Conservation (phyloP, 805 yeast genomes). For the Metschnikowia corniflorae region DNA sequence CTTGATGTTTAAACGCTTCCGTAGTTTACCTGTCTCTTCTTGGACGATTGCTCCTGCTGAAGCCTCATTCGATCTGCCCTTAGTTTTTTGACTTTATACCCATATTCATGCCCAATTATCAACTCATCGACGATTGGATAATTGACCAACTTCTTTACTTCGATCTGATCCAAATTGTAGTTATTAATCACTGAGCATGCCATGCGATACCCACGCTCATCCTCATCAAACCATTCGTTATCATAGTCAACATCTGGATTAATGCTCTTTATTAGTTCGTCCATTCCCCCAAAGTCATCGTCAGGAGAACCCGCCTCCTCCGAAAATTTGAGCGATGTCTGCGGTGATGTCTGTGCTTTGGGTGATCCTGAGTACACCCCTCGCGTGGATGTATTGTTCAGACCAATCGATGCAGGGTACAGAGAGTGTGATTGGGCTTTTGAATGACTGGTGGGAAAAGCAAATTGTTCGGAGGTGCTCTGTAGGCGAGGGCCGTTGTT, state of each 20-base stretch:
- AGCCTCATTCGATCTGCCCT: conserved; percentile 24
- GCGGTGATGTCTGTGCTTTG: conserved; percentile 20
- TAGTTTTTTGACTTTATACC: conserved; percentile 39
- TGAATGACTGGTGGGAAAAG: conserved; percentile 12
- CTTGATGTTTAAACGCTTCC: conserved; percentile 21
- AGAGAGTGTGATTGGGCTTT: conserved; percentile 7
- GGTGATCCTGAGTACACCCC: conserved; percentile 32
- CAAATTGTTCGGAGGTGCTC: conserved; percentile 29
- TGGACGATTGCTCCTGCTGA: conserved; percentile 12
- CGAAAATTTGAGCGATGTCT: conserved; percentile 13
- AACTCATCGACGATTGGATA: conserved; percentile 44
- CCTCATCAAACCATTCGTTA: conserved; percentile 35
- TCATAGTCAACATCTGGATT: conserved; percentile 27
- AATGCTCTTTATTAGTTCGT: conserved; percentile 21
- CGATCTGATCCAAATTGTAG: conserved; percentile 26
- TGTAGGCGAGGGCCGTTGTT: conserved; percentile 12
- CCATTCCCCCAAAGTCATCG: conserved; percentile 13
- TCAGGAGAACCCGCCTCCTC: conserved; percentile 5
- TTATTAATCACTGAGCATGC: conserved; percentile 26
- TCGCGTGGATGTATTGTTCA: conserved; percentile 30
- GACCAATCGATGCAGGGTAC: conserved; percentile 27
- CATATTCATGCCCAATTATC: conserved; percentile 38
- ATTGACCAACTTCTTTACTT: conserved; percentile 33
- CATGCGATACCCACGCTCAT: conserved; percentile 31
- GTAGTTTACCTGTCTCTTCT: conserved; percentile 9